A percentile compares a stretch with the other conserved stretches of the same genome.
phyloP scores from a whole-genome alignment of 495 filamentous ascomycete species.

The Mytilinidion resinicola region DNA sequence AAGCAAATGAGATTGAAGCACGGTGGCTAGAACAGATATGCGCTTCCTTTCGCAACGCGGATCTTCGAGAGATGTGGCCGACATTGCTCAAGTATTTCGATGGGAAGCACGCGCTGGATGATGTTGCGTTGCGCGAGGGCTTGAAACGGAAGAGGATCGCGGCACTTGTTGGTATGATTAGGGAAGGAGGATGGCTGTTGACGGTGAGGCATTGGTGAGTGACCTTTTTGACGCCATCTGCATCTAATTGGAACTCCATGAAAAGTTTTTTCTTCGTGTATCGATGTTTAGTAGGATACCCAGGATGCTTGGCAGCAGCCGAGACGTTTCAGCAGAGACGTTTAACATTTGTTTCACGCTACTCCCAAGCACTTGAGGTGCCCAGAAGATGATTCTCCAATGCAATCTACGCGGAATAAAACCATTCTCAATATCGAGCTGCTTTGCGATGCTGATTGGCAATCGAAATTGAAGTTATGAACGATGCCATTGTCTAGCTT shows the following conservation, averaged over 20 bases:
- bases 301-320: too few relatives aligned
- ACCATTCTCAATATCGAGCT: too few relatives aligned
- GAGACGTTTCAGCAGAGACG: too few relatives aligned
- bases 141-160: constrained; percentile 79
- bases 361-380: too few relatives aligned
- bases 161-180: constrained; percentile 57
- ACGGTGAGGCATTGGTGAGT: constrained; percentile 52
- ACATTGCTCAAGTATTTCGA: constrained; percentile 74
- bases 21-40: constrained; percentile 69
- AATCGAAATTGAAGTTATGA: too few relatives aligned
- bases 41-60: constrained; percentile 31
- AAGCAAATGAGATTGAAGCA: constrained; percentile 56
- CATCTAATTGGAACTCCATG: not conserved
- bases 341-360: too few relatives aligned
- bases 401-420: too few relatives aligned
- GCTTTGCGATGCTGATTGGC: too few relatives aligned
- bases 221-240: not conserved
- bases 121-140: constrained; percentile 72
- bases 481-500: too few relatives aligned
- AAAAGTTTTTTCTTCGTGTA: not conserved
- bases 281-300: too few relatives aligned
- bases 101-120: constrained; percentile 78
- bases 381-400: too few relatives aligned
- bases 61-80: constrained; percentile 47
- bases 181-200: constrained; percentile 44